Conservation (phyloP, 1,139 yeast species). For the Hanseniaspora uvarum region DNA sequence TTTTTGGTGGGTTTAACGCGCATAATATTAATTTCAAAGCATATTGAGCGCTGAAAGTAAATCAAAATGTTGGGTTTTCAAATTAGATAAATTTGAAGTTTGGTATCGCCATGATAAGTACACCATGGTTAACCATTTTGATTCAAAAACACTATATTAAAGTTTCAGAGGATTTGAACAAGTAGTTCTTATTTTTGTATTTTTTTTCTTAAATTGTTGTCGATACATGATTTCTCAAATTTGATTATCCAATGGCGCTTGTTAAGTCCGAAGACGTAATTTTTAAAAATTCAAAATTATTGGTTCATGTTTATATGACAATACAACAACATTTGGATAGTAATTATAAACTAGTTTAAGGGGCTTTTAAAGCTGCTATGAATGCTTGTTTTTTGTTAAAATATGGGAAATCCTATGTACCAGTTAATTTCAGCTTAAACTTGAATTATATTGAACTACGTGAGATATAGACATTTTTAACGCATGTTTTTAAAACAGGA, state of each 20-base stretch:
- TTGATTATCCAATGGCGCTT: background rate
- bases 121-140: background rate
- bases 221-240: background rate
- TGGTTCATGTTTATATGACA: background rate
- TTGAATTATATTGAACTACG: too few relatives aligned
- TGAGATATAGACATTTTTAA: too few relatives aligned
- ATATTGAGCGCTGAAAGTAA: background rate
- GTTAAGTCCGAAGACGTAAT: background rate
- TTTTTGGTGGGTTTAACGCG: background rate
- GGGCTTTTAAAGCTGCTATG: too few relatives aligned
- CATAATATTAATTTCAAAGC: background rate
- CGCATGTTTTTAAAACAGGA: too few relatives aligned
- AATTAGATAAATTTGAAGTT: background rate
- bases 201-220: background rate
- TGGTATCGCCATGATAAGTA: background rate
- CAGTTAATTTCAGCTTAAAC: too few relatives aligned
- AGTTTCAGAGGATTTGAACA: background rate
- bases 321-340: too few relatives aligned
- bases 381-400: too few relatives aligned
- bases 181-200: background rate
- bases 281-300: background rate
- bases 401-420: too few relatives aligned
- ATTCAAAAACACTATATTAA: background rate
- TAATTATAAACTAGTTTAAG: too few relatives aligned
- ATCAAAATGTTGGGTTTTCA: background rate